These are phyloP conservation scores for Knufia fluminis DNA, from an alignment of 2,329 filamentous ascomycete species.

Conservation along the genomic window DNA sequence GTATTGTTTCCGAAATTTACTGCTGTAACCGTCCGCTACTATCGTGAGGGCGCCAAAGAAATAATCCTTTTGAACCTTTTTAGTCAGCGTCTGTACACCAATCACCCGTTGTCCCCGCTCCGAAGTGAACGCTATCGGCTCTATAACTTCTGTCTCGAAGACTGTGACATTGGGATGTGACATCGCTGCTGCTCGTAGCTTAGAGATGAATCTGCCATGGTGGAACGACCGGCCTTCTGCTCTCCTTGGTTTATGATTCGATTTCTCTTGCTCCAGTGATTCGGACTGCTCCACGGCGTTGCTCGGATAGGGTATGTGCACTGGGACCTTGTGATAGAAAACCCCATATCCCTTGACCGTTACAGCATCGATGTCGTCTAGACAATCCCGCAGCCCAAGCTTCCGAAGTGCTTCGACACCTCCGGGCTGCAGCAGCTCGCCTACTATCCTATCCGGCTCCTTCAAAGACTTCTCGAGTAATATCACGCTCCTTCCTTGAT, in stretches of 20 bases:
- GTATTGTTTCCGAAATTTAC: conserved; percentile 78
- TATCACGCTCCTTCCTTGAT: conserved; percentile 83
- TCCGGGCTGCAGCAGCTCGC: conserved; percentile 88
- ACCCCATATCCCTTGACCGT: conserved; percentile 80
- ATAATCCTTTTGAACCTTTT: conserved; percentile 55
- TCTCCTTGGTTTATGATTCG: conserved; percentile 34
- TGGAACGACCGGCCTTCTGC: conserved; percentile 78
- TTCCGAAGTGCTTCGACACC: conserved; percentile 72
- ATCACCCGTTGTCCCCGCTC: conserved; percentile 56
- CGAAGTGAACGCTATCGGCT: conserved; percentile 57
- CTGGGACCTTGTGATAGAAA: conserved; percentile 65
- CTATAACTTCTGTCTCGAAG: conserved; percentile 77
- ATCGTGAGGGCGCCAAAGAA: conserved; percentile 88
- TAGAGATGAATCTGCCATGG: conserved; percentile 84
- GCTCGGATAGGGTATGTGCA: conserved; percentile 69
- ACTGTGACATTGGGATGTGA: conserved; percentile 75
- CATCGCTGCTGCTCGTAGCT: conserved; percentile 66
- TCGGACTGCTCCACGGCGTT: conserved; percentile 29
- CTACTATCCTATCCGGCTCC: conserved; percentile 91
- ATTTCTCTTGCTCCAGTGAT: conserved; percentile 17
- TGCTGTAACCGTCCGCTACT: conserved; percentile 83
- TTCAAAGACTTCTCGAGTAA: conserved; percentile 81
- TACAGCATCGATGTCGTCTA: conserved; percentile 82
- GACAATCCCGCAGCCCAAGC: conserved; percentile 69
- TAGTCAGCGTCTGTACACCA: conserved; percentile 68